phyloP scores from a whole-genome alignment of 768 basidiomycete species.

The Suillus plorans region DNA sequence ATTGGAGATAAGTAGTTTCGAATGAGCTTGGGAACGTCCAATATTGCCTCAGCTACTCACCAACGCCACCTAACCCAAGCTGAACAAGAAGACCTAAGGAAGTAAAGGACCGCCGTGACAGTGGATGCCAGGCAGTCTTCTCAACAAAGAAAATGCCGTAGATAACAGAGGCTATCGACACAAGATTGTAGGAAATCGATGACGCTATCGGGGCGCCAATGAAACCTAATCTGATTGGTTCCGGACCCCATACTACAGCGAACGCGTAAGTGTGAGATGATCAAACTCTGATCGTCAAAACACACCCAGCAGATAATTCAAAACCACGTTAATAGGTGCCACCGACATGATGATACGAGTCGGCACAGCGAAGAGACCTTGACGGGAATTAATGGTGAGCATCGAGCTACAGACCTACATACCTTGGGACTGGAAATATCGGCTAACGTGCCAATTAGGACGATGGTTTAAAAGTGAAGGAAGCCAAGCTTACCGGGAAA shows the following conservation, averaged over 20 bases:
- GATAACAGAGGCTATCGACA: constrained; percentile 55
- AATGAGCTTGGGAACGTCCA: background rate
- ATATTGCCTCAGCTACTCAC: constrained; percentile 30
- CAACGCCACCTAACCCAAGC: constrained; percentile 81
- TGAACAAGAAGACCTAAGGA: constrained; percentile 66
- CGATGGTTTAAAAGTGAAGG: background rate
- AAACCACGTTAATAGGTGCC: constrained; percentile 76
- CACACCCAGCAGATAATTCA: constrained; percentile 82
- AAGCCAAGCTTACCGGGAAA: constrained; percentile 40
- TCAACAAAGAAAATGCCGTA: constrained; percentile 67
- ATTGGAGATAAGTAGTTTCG: background rate
- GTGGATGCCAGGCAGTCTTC: constrained; percentile 82
- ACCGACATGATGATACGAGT: constrained; percentile 78
- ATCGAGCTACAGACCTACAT: background rate
- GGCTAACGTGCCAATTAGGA: constrained; percentile 15
- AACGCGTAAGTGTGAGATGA: background rate
- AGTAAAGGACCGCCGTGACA: constrained; percentile 60
- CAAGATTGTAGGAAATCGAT: constrained; percentile 83
- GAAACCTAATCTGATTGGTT: constrained; percentile 76
- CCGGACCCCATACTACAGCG: constrained; percentile 77
- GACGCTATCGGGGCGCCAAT: constrained; percentile 91
- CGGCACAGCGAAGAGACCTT: constrained; percentile 77
- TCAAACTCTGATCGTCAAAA: background rate
- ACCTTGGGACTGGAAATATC: constrained; percentile 73
- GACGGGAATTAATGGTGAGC: background rate